phyloP scores from a whole-genome alignment of 2,329 filamentous ascomycete genomes.

The Epichloe scottii region DNA sequence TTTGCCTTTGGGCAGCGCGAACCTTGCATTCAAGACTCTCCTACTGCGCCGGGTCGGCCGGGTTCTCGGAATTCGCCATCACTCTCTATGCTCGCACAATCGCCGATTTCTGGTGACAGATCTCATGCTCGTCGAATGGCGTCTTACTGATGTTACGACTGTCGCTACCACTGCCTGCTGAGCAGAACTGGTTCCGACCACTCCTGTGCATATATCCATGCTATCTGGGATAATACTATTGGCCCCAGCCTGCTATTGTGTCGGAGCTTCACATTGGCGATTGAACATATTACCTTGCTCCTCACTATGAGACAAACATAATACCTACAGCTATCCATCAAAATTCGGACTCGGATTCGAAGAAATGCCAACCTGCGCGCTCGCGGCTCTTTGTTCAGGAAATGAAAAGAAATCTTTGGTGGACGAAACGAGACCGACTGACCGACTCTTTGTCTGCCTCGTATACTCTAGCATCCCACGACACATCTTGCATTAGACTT shows the following conservation, averaged over 20 bases:
- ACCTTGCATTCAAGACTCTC: conserved; percentile 43
- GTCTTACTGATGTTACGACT: conserved; percentile 38
- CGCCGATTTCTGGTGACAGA: conserved; percentile 34
- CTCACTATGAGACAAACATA: background rate
- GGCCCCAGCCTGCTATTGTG: conserved; percentile 1
- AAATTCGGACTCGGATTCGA: background rate
- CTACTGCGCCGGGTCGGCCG: conserved; percentile 38
- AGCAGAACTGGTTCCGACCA: conserved; percentile 11
- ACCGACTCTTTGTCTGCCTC: background rate
- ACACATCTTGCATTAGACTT: background rate
- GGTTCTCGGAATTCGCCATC: conserved; percentile 25
- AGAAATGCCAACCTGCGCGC: background rate
- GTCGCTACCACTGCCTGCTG: conserved; percentile 15
- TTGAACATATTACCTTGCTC: background rate
- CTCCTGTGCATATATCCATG: conserved; percentile 12
- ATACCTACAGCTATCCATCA: background rate
- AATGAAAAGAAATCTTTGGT: background rate
- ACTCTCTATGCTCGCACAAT: conserved; percentile 32
- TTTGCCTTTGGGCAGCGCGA: conserved; percentile 82
- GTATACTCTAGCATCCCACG: background rate
- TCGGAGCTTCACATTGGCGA: background rate
- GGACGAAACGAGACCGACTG: background rate
- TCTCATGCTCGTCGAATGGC: conserved; percentile 48
- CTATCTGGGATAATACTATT: conserved; percentile 6
- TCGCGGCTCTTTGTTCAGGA: background rate